These are phyloP conservation scores for Eucalyptus grandis DNA, from an alignment of 345 rosid genomes.

Conservation along the genomic window DNA sequence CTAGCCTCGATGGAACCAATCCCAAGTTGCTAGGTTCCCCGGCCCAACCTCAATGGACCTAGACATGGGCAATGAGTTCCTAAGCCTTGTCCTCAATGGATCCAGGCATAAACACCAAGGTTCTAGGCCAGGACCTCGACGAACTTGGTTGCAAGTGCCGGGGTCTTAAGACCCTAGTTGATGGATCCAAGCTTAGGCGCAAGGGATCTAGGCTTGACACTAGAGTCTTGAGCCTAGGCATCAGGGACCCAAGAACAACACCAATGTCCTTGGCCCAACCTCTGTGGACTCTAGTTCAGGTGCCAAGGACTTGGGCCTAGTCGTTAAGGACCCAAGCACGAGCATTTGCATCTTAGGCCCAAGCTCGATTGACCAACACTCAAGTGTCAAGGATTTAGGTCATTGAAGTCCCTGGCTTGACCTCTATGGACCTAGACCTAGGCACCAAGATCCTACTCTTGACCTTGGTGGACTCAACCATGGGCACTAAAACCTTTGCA, in stretches of 20 bases:
- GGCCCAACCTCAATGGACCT: neutral
- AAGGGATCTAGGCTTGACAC: neutral
- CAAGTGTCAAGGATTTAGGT: neutral
- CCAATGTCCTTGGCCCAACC: neutral
- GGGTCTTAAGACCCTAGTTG: neutral
- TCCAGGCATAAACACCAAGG: neutral
- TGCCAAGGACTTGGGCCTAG: neutral
- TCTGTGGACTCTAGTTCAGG: neutral
- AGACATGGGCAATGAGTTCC: neutral
- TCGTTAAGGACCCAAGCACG: neutral
- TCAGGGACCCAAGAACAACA: neutral
- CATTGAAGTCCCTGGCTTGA: rapidly evolving
- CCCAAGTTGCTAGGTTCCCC: neutral
- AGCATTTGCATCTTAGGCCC: neutral
- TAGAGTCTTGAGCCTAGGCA: neutral
- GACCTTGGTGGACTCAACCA: neutral
- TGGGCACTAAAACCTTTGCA: rapidly evolving
- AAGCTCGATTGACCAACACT: neutral
- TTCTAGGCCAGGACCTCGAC: rapidly evolving
- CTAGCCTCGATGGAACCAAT: neutral
- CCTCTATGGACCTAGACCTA: neutral
- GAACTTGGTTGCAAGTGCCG: rapidly evolving
- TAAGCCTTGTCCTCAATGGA: neutral
- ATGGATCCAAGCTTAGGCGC: rapidly evolving
- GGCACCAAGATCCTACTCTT: neutral